Evolutionary conservation across 1,139 yeast species (phyloP), one percentile per base, ranked within the genome.

Genomic region (Suhomyces ambrosiae): DNA sequence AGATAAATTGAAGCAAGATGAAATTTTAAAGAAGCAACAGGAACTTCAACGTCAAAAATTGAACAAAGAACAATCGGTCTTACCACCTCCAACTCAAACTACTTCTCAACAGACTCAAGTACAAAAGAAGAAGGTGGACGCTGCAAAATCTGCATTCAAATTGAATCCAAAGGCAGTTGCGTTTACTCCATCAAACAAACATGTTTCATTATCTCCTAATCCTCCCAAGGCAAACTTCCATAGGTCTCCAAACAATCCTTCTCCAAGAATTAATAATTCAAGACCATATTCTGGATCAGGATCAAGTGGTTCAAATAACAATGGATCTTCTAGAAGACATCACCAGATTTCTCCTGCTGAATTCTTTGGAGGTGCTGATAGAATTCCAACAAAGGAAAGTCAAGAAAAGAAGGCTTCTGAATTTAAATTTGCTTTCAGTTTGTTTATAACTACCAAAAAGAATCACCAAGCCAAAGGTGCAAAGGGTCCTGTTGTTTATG

Each of bases 101-200:
- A 16, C 19, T 8, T 11, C 38, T 18, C 37, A 33, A 27, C 32
- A 35, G 24, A 23, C 30, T 8, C 37, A 33, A 27, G 25, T 50
- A 6, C 41, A 44, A 27, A 61, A 60, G 47, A 74, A 68, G 56
- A 76, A 76, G 54, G 68, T 76, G 65, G 82, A 80, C 52, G 73
- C 80, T 40, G 56, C 63, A n/a, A 78, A 73, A 35, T 13, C 42
- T 12, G 75, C 79, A 4, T 83, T 82, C 63, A 82, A 79, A 58
- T 77, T 83, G 57, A 83, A 82, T 54, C 86, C 88, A 7, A 77
- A 80, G 43, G 86, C 89, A 2, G 80, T 83, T 5, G 71, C 83
- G 0, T 85, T 86, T 52, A 80, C 86, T 4, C 90, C 92, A 3
- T 64, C 76, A 3, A 49, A 45, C 16, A 58, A 48, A 47, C 62